Percentiles rank a stretch among this genome's conserved stretches.
These are phyloP conservation scores for Pyronema domesticum DNA, from an alignment of 495 filamentous ascomycete species.

Conservation along the genomic window DNA sequence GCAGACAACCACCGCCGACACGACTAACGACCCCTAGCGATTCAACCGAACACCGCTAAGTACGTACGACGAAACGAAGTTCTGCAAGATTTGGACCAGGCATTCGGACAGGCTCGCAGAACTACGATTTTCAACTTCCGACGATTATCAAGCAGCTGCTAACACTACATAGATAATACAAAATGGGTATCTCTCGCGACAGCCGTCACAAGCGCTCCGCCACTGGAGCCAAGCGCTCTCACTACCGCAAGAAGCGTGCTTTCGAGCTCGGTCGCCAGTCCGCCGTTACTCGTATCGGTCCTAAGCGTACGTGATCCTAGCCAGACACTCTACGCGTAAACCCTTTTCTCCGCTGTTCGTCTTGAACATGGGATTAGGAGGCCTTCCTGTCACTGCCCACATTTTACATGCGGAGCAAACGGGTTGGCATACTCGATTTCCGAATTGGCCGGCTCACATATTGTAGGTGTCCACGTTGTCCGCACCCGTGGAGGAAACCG, in stretches of 20 bases:
- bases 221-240: conserved; percentile 89
- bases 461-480: conserved; percentile 66
- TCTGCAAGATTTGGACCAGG: neutral
- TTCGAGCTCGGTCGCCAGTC: conserved; percentile 99
- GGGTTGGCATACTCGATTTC: conserved; percentile 14
- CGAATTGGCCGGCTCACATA: neutral
- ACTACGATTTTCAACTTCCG: neutral
- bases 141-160: neutral
- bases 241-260: conserved; percentile 84
- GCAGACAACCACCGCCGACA: neutral
- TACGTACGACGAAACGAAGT: neutral
- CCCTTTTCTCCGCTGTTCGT: conserved; percentile 17
- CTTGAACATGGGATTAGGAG: conserved; percentile 15
- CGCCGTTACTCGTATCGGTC: conserved; percentile 95
- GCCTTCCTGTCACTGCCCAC: conserved; percentile 11
- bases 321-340: conserved; percentile 20
- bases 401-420: neutral
- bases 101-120: neutral
- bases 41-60: neutral
- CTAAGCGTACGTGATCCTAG: conserved; percentile 47
- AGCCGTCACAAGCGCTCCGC: conserved; percentile 97
- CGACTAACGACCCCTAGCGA: conserved; percentile 5
- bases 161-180: conserved; percentile 17
- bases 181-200: conserved; percentile 99
- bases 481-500: conserved; percentile 97